These are phyloP conservation scores for Actinidia arguta DNA, from an alignment of 179 eudicot genomes.

Conservation along the genomic window DNA sequence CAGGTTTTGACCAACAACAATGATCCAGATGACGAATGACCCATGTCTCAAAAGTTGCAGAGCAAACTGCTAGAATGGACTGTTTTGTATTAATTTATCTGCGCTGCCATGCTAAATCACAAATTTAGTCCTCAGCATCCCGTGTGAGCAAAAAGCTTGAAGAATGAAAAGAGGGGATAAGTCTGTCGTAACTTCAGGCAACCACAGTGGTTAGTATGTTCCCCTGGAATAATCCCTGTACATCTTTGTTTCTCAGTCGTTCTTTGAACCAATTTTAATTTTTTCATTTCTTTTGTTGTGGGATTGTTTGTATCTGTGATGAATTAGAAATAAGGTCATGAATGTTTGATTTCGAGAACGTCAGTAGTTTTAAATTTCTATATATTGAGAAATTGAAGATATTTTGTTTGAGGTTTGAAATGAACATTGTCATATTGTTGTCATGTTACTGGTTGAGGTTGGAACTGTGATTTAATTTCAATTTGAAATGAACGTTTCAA, in stretches of 20 bases:
- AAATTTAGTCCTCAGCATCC: not conserved
- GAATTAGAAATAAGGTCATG: not conserved
- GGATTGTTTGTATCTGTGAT: not conserved
- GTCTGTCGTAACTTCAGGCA: not conserved
- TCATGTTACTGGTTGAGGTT: slow-evolving; percentile 1
- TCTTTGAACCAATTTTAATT: not conserved
- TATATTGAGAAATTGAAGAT: not conserved
- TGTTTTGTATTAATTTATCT: not conserved
- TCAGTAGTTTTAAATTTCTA: not conserved
- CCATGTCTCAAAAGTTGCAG: slow-evolving; percentile 15
- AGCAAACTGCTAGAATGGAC: not conserved
- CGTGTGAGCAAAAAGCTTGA: not conserved
- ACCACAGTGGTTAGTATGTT: not conserved
- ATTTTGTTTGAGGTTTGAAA: not conserved
- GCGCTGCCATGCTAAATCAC: not conserved
- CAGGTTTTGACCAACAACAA: slow-evolving; percentile 19
- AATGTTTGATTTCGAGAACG: not conserved
- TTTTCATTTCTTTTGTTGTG: not conserved
- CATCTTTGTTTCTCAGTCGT: not conserved
- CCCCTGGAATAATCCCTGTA: not conserved
- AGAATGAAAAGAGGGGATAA: not conserved
- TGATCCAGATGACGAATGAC: not conserved
- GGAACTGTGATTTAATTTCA: not conserved
- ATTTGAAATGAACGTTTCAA: too few species aligned
- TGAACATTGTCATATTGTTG: not conserved